Evolutionary conservation across 331 rosid species (phyloP).

Genomic region (Saraca asoca): DNA sequence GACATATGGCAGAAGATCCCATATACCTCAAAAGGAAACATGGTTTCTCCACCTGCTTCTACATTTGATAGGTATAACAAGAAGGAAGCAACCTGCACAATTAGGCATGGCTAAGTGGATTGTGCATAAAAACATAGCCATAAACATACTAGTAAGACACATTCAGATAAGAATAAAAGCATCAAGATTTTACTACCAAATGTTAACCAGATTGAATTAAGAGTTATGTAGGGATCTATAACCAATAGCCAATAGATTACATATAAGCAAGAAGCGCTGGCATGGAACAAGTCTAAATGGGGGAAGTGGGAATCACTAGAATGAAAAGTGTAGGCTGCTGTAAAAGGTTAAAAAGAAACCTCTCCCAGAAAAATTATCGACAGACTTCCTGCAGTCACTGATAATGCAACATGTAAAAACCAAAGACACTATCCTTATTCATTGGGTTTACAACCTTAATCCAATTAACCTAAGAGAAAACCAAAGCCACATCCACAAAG

Average conservation of each 20-base stretch:
- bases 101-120: slow-evolving; percentile 5
- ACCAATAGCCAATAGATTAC: neutral
- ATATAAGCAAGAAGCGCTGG: neutral
- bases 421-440: too few relatives aligned
- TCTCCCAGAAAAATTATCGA: too few relatives aligned
- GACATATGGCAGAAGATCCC: neutral
- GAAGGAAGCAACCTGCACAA: slow-evolving; percentile 50
- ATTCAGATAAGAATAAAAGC: neutral
- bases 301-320: neutral
- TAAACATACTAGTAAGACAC: neutral
- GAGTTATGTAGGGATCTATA: neutral
- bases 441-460: too few relatives aligned
- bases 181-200: slow-evolving; percentile 4
- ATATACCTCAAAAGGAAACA: slow-evolving; percentile 54
- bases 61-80: slow-evolving; percentile 50
- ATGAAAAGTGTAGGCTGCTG: neutral
- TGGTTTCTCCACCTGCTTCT: slow-evolving; percentile 56
- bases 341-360: too few relatives aligned
- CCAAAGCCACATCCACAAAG: too few relatives aligned
- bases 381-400: too few relatives aligned
- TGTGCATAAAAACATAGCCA: neutral
- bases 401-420: too few relatives aligned
- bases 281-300: too few relatives aligned
- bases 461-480: too few relatives aligned
- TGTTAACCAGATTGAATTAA: neutral